Base-by-base conservation (phyloP, 192 early-diverging fungal genomes). In the Backusella liffmaniae region DNA sequence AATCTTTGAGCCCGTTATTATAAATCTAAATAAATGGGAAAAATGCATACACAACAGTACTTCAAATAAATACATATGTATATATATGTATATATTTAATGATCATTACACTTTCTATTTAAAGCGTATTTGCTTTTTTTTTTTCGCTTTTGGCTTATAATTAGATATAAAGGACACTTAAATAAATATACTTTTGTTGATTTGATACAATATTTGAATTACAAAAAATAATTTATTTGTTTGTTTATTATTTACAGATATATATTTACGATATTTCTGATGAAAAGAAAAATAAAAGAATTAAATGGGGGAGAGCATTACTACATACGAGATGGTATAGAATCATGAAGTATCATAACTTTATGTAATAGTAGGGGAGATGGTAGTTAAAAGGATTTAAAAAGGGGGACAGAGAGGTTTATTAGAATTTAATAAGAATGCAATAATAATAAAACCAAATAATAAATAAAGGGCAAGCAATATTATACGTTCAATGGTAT, bases 221-320 rank as follows among this genome's bases (percentile, higher is more conserved):
- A 13, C 15, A 62, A 62, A 26, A 62, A 62, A 29, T 56, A 29
- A 62, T 26, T 26, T 62, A 29, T 62, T 62, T 62, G 21, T 59
- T 59, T 59, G 56, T 62, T 62, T 62, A 23, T 62, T 62, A 62
- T 62, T 62, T 62, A 62, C 56, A 62, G 56, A 62, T 13, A 62
- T 18, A 49, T 62, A 62, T 29, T 23, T 62, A 62, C 26, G 56
- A 62, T 62, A 62, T 62, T 62, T 62, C 56, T 62, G 56, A 62
- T 29, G 56, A 62, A 29, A 29, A 59, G 13, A 26, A 59, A 59
- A 29, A 59, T 9, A 26, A 59, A 23, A 62, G 4, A 1, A 12
- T 9, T 23, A 62, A 62, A 62, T 62, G 8, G 56, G 6, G 8
- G 56, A 62, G 26, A 26, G 3, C 12, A 29, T 26, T 62, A 13